Base-by-base conservation (phyloP, 2,329 filamentous ascomycete genomes). In the Colletotrichum spaethianum region DNA sequence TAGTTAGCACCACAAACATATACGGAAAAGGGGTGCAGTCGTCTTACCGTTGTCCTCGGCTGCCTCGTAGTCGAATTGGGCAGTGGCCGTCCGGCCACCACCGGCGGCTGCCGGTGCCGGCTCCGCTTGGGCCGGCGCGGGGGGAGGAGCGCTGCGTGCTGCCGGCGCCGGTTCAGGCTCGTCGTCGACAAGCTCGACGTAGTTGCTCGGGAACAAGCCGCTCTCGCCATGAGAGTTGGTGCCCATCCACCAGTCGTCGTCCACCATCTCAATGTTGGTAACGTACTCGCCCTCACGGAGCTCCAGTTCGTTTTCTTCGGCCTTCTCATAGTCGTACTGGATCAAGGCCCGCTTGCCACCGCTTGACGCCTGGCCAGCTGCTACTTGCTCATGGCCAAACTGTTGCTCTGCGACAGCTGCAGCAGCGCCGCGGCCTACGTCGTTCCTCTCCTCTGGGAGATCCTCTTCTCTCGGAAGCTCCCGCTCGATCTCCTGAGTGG, bases 201-300 rank as follows among this genome's bases (percentile, higher is more conserved):
- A 99, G 86, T 98, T 98, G 85, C 94, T 96, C 6, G 96, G 96
- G 87, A 99, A 98, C 44, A 99, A 87, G 59, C 96, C 96, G 70
- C 88, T 92, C 82, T 98, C 94, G 77, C 96, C 96, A 73, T 87
- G 88, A 28, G 88, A 85, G 84, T 98, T 99, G 75, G 93, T 94
- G 53, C 97, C 96, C 89, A 98, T 93, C 96, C 96, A 99, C 96
- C 96, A 99, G 80, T 99, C 96, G 63, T 97, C 93, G 77, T 98
- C 96, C 2, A 99, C 94, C 93, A 97, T 97, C 74, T 98, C 94
- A 78, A 99, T 98, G 80, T 98, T 93, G 31, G 90, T 95, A 46
- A 99, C 93, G 75, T 92, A 90, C 78, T 98, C 94, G 74, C 95
- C 95, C 83, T 99, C 96, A 33, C 90, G 88, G 23, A 99, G 88